phyloP scores from a whole-genome alignment of 352 stramenopile species.

The Globisporangium iwayamae region DNA sequence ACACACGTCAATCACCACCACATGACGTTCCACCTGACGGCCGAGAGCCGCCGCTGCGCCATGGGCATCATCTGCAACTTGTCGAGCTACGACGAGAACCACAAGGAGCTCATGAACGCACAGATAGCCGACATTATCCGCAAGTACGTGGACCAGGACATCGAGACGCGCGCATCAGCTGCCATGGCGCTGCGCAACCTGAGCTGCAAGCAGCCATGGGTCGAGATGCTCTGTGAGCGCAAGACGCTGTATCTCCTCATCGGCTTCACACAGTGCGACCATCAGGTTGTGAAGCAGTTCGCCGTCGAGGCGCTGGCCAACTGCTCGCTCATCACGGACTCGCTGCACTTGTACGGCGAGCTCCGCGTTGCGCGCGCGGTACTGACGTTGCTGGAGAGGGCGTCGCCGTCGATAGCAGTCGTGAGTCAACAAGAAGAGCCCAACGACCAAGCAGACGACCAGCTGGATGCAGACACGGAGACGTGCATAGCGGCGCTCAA shows the following conservation, averaged over 20 bases:
- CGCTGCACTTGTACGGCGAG: slow-evolving; percentile 67
- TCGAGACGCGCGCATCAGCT: slow-evolving; percentile 62
- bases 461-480: slow-evolving; percentile 18
- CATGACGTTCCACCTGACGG: slow-evolving; percentile 20
- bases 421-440: slow-evolving; percentile 1
- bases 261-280: slow-evolving; percentile 43
- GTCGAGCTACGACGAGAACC: slow-evolving; percentile 69
- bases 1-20: slow-evolving; percentile 6
- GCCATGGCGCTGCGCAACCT: slow-evolving; percentile 75
- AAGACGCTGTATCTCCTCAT: slow-evolving; percentile 64
- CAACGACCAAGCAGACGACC: background rate
- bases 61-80: slow-evolving; percentile 79
- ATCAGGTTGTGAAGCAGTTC: slow-evolving; percentile 61
- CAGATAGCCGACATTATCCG: slow-evolving; percentile 68
- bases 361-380: slow-evolving; percentile 52
- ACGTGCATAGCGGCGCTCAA: slow-evolving; percentile 70
- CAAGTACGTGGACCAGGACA: slow-evolving; percentile 66
- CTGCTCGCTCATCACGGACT: slow-evolving; percentile 73
- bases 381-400: slow-evolving; percentile 42
- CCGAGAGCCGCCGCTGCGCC: slow-evolving; percentile 47
- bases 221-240: slow-evolving; percentile 77
- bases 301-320: slow-evolving; percentile 66
- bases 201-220: slow-evolving; percentile 66
- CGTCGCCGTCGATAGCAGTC: background rate
- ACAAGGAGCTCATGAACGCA: slow-evolving; percentile 75